A percentile compares a stretch with the other conserved stretches of the same genome.
These are phyloP conservation scores for Carex pumila DNA, from an alignment of 176 grass and related monocot species.

Conservation along the genomic window DNA sequence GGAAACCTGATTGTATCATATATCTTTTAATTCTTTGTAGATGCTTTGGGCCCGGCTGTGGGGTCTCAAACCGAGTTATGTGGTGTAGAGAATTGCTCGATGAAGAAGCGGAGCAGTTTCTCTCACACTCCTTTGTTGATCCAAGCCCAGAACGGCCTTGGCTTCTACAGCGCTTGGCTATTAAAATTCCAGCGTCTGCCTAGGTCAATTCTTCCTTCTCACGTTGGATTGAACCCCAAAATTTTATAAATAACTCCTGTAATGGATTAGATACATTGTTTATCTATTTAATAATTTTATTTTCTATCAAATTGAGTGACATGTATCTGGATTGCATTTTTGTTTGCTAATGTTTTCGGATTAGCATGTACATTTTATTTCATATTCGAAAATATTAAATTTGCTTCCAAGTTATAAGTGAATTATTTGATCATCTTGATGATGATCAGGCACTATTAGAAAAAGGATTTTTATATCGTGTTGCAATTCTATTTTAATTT, in stretches of 20 bases:
- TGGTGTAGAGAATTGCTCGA: constrained; percentile 87
- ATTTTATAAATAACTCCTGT: background rate
- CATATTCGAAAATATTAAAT: background rate
- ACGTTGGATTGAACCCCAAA: background rate
- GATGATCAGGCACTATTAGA: background rate
- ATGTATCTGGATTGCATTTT: background rate
- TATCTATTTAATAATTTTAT: background rate
- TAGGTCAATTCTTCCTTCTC: constrained; percentile 12
- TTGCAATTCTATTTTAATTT: background rate
- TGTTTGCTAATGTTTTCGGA: background rate
- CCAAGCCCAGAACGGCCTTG: constrained; percentile 60
- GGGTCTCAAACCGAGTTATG: constrained; percentile 38
- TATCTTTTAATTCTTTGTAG: constrained; percentile 31
- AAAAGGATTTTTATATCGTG: background rate
- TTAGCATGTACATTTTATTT: background rate
- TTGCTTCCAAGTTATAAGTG: too few species aligned
- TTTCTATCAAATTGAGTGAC: background rate
- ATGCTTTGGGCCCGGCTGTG: constrained; percentile 75
- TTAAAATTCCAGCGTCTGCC: constrained; percentile 63
- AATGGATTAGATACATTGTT: background rate
- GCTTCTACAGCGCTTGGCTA: constrained; percentile 72
- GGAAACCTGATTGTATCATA: background rate
- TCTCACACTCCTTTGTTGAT: constrained; percentile 67
- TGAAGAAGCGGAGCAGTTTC: constrained; percentile 78
- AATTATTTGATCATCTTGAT: background rate